phyloP scores from a whole-genome alignment of 306 rosid species.

The Cyclanthera cordifolia region DNA sequence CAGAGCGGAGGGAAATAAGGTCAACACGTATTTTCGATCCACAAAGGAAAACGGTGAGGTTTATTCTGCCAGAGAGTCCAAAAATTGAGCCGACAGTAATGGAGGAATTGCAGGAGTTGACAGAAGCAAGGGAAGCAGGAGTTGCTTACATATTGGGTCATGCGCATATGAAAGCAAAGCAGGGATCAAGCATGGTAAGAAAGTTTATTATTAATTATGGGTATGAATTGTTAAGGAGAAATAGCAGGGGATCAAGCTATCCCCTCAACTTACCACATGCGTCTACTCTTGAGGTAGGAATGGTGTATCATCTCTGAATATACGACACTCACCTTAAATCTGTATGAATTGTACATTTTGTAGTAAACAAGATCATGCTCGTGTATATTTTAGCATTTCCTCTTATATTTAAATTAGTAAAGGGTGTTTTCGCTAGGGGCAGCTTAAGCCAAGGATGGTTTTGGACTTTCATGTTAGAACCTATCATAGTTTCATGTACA shows the following conservation, averaged over 20 bases:
- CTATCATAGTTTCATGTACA: background rate
- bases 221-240: slow-evolving; percentile 2
- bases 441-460: too few relatives aligned
- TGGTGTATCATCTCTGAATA: background rate
- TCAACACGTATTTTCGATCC: background rate
- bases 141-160: slow-evolving; percentile 8
- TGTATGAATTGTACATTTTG: background rate
- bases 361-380: too few relatives aligned
- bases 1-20: slow-evolving; percentile 1
- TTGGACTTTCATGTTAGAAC: background rate
- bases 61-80: slow-evolving; percentile 3
- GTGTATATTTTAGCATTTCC: too few relatives aligned
- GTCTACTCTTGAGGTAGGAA: slow-evolving; percentile 9
- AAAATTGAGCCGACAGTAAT: background rate
- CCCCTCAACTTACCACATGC: slow-evolving; percentile 5
- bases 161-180: slow-evolving; percentile 1
- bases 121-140: slow-evolving; percentile 9
- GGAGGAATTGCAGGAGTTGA: slow-evolving; percentile 6
- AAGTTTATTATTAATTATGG: slow-evolving; percentile 4
- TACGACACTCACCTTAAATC: background rate
- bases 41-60: slow-evolving; percentile 2
- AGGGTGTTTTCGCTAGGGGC: too few relatives aligned
- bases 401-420: too few relatives aligned
- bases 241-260: background rate
- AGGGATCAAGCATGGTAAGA: slow-evolving; percentile 5